These are phyloP conservation scores for Phytophthora litchii DNA, from an alignment of 352 stramenopile genomes.

Conservation along the genomic window DNA sequence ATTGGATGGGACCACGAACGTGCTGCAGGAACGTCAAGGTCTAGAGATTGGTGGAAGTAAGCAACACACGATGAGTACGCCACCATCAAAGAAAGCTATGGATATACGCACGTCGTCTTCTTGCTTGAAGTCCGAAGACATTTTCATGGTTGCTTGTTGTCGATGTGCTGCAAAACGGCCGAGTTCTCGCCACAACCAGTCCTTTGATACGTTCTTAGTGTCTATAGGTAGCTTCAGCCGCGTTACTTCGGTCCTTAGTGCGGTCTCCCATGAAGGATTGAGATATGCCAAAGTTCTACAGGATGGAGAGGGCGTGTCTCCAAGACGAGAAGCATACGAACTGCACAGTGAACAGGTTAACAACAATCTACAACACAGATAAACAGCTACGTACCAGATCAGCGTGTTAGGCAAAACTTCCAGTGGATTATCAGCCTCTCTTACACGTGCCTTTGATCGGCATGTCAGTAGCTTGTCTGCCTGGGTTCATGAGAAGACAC, in stretches of 20 bases:
- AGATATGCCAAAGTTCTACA: conserved; percentile 42
- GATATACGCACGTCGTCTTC: conserved; percentile 42
- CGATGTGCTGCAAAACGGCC: conserved; percentile 36
- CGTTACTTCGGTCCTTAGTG: conserved; percentile 8
- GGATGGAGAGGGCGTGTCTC: conserved; percentile 32
- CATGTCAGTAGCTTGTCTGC: conserved; percentile 24
- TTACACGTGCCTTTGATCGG: conserved; percentile 14
- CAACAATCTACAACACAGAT: neutral
- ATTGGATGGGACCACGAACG: conserved; percentile 33
- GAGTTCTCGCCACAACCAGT: conserved; percentile 37
- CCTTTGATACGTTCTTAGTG: conserved; percentile 7
- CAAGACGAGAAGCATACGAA: conserved; percentile 39
- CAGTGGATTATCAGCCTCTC: conserved; percentile 3
- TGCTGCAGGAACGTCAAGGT: conserved; percentile 47
- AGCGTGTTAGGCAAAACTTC: conserved; percentile 24
- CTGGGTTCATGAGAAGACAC: conserved; percentile 7
- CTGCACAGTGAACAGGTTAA: conserved; percentile 15
- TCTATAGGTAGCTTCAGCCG: conserved; percentile 10
- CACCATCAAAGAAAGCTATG: neutral
- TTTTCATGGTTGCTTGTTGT: conserved; percentile 4
- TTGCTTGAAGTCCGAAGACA: conserved; percentile 40
- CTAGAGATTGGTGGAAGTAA: conserved; percentile 1
- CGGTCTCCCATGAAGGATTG: conserved; percentile 32
- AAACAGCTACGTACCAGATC: conserved; percentile 29
- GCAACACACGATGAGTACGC: neutral